Base-by-base conservation (phyloP, 345 rosid genomes). In the Syzygium jambos region DNA sequence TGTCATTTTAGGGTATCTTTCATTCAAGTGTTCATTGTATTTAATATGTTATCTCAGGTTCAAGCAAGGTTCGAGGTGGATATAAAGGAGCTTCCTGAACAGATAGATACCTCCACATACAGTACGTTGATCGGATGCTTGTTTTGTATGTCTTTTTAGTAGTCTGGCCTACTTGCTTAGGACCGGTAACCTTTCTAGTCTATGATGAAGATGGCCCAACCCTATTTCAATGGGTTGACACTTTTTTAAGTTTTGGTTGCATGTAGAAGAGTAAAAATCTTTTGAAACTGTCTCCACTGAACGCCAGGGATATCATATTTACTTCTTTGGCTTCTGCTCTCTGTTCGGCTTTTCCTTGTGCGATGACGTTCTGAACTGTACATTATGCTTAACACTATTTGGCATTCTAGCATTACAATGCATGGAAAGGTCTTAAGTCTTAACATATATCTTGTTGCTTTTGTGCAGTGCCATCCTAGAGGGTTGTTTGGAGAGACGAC, bases 21-120 rank as follows among this genome's bases (percentile, higher is more conserved):
- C 19, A 4, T 52, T 30, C 43, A 51, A 38, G 55, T 34, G 56
- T 34, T 38, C 49, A 8, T 73, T 73, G 19, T 38, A 73, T 27
- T 16, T 19, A 21, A n/a, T 65, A 13, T 78, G 84, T 87, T 53
- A 85, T 84, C 86, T 51, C 91, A 96, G 98, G 98, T 97, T 49
- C 98, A 97, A 88, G 99, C 95, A 88, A 95, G 98, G 93, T 97
- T 97, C 87, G 98, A 96, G 91, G 99, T 97, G 86, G 99, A 96
- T 86, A 96, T 97, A 51, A 97, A 97, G 92, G 98, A 95, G 91
- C 99, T 97, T 49, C 99, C 98, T 19, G 99, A 97, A 92, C 98
- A 96, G 91, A 97, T 97, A 85, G 98, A 97, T 89, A 96, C 99
- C 17, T 95, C 99, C 12, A 94, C 98, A 15, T 97, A 97, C 92